Conservation (phyloP, 805 yeast genomes). For the Saitoella complicata region DNA sequence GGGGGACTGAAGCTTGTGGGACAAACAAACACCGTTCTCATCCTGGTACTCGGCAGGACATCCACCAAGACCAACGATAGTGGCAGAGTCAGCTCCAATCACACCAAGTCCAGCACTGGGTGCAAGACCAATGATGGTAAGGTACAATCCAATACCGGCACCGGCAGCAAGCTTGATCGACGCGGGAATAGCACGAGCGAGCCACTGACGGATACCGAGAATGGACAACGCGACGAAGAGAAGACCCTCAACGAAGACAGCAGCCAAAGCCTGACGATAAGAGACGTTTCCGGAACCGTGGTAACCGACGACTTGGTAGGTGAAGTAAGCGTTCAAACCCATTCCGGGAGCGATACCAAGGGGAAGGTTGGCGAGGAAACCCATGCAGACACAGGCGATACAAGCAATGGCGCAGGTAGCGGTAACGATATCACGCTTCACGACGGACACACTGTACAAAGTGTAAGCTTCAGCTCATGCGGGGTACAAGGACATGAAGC, state of each 20-base stretch:
- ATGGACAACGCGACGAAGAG: slow-evolving; percentile 13
- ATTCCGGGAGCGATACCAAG: slow-evolving; percentile 15
- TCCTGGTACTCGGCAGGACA: slow-evolving; percentile 10
- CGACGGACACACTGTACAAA: slow-evolving; percentile 7
- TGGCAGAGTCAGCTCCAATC: slow-evolving; percentile 10
- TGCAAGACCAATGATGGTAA: slow-evolving; percentile 13
- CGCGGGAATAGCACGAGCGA: slow-evolving; percentile 14
- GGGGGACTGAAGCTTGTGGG: slow-evolving; percentile 9
- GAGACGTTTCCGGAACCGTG: slow-evolving; percentile 14
- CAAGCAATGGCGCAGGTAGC: slow-evolving; percentile 14
- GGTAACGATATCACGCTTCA: slow-evolving; percentile 13
- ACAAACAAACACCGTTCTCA: slow-evolving; percentile 7
- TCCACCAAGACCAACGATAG: slow-evolving; percentile 13
- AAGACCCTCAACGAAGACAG: slow-evolving; percentile 15
- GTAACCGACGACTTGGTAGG: slow-evolving; percentile 15
- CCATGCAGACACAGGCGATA: slow-evolving; percentile 14
- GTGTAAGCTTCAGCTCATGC: too few relatives aligned
- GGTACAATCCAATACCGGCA: slow-evolving; percentile 14
- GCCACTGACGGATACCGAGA: slow-evolving; percentile 15
- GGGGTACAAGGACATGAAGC: too few relatives aligned
- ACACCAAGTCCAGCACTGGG: slow-evolving; percentile 15
- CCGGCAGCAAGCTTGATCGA: slow-evolving; percentile 14
- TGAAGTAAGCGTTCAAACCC: slow-evolving; percentile 15
- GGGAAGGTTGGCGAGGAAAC: slow-evolving; percentile 14
- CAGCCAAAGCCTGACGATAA: slow-evolving; percentile 13